phyloP scores from a whole-genome alignment of 176 grass and related monocot genomes.

The Zoysia japonica region DNA sequence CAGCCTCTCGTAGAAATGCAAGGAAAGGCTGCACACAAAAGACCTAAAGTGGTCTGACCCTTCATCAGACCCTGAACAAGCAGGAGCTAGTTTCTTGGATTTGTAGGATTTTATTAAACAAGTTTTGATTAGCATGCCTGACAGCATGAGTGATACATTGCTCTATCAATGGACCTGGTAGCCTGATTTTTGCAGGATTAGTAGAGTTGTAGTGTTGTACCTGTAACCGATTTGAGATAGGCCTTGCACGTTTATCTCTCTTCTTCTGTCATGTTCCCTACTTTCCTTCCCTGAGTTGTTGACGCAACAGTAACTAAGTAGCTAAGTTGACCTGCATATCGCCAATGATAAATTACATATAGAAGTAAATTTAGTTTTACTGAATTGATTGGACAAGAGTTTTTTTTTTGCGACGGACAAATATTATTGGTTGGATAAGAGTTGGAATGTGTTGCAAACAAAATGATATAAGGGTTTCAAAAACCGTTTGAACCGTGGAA shows the following conservation, averaged over 20 bases:
- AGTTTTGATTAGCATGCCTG: no score
- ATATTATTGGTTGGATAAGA: background rate
- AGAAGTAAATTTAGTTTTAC: background rate
- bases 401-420: no score
- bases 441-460: background rate
- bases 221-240: background rate
- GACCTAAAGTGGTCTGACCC: no score
- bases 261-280: background rate
- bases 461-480: no score
- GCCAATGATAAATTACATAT: background rate
- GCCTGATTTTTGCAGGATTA: background rate
- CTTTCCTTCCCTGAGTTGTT: background rate
- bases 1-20: no score
- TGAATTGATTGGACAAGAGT: conserved; percentile 12
- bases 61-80: no score
- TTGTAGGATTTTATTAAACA: no score
- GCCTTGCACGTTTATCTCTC: background rate
- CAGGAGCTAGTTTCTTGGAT: no score
- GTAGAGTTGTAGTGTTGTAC: background rate
- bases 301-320: background rate
- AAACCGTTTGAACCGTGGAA: no score
- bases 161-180: background rate
- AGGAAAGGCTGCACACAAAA: no score
- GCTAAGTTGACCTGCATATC: background rate
- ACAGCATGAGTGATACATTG: background rate